Conservation (phyloP, 352 stramenopile species). For the Phytophthora crassamura region DNA sequence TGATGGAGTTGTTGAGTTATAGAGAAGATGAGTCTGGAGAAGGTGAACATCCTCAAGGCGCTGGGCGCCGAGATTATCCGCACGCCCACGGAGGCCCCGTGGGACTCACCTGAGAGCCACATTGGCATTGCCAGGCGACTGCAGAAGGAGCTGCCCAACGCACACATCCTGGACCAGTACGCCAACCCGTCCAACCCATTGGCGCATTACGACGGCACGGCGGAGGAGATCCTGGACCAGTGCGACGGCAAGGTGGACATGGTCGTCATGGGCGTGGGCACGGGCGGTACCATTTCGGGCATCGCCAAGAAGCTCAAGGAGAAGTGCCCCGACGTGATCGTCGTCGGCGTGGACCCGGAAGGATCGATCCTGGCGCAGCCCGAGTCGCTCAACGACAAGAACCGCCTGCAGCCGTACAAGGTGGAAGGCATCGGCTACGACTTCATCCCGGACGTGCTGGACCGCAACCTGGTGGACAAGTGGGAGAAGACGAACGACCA, state of each 20-base stretch:
- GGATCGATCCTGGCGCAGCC: conserved; percentile 94
- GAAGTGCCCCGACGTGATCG: conserved; percentile 78
- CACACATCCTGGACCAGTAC: conserved; percentile 97
- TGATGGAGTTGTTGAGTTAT: conserved; percentile 4
- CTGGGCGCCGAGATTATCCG: conserved; percentile 96
- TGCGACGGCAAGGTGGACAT: conserved; percentile 95
- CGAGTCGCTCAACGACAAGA: conserved; percentile 92
- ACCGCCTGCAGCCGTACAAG: conserved; percentile 88
- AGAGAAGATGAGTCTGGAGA: conserved; percentile 97
- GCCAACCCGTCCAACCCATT: conserved; percentile 95
- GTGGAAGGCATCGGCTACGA: conserved; percentile 98
- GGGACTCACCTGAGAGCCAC: conserved; percentile 94
- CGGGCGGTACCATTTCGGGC: conserved; percentile 95
- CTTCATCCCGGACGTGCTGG: conserved; percentile 95
- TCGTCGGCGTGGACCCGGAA: conserved; percentile 92
- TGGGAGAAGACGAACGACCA: conserved; percentile 96
- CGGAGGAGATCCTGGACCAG: conserved; percentile 94
- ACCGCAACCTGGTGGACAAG: conserved; percentile 91
- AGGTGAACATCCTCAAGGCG: conserved; percentile 95
- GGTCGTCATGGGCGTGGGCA: conserved; percentile 94
- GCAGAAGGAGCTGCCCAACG: conserved; percentile 93
- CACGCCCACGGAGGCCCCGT: conserved; percentile 95
- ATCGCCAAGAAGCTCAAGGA: conserved; percentile 95
- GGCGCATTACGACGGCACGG: conserved; percentile 96
- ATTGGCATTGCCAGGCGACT: conserved; percentile 94